These are phyloP conservation scores for Stachybotrys chartarum DNA, from an alignment of 2,329 filamentous ascomycete genomes.

Conservation along the genomic window DNA sequence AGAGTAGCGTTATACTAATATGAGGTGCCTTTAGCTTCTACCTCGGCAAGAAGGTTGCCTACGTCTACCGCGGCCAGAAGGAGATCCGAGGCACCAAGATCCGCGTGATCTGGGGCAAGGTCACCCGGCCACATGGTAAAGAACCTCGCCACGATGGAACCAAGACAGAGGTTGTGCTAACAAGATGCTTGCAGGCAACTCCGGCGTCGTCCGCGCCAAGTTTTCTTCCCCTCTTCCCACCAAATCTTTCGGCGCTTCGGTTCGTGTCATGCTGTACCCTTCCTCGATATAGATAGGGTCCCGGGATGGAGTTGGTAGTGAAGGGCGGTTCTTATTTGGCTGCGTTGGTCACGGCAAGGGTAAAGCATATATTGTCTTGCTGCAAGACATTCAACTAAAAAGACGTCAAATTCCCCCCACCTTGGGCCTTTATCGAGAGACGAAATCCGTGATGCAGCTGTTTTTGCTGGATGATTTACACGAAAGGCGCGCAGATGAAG, in stretches of 20 bases:
- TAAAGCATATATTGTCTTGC: conserved; percentile 45
- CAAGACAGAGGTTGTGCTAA: conserved; percentile 5
- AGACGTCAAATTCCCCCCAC: conserved; percentile 34
- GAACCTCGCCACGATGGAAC: conserved; percentile 8
- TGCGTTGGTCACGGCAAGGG: conserved; percentile 53
- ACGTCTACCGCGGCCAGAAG: conserved; percentile 93
- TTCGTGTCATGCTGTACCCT: conserved; percentile 97
- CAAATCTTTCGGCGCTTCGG: conserved; percentile 91
- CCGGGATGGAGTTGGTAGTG: conserved; percentile 54
- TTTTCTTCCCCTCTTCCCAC: conserved; percentile 94
- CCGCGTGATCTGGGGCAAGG: conserved; percentile 98
- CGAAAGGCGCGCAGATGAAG: not conserved
- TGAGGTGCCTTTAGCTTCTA: conserved; percentile 63
- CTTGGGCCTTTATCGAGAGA: conserved; percentile 15
- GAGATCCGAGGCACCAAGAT: conserved; percentile 98
- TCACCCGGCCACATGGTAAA: conserved; percentile 89
- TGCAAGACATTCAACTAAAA: conserved; percentile 49
- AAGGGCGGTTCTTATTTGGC: conserved; percentile 55
- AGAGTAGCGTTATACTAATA: conserved; percentile 13
- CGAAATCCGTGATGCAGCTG: conserved; percentile 2
- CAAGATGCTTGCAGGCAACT: conserved; percentile 63
- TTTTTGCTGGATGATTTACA: not conserved
- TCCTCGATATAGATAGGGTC: conserved; percentile 85
- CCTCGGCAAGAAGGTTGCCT: conserved; percentile 97
- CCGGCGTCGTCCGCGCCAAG: conserved; percentile 94